These are phyloP conservation scores for Fomes fomentarius DNA, from an alignment of 1,284 basidiomycete genomes.

Conservation along the genomic window DNA sequence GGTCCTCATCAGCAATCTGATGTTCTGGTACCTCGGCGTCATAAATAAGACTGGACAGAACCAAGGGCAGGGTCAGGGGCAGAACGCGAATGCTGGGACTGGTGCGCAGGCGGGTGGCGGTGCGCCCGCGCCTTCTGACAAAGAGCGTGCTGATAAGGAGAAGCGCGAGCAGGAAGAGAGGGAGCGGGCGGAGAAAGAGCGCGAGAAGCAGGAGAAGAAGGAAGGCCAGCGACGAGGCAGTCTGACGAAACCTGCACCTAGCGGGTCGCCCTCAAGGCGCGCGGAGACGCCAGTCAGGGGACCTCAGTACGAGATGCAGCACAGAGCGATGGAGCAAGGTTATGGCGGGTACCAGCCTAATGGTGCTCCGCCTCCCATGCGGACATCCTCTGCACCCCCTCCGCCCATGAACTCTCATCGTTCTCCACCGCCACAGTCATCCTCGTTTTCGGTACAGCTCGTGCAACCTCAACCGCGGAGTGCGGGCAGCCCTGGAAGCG, in stretches of 20 bases:
- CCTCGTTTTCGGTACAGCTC: conserved; percentile 31
- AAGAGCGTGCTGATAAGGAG: conserved; percentile 48
- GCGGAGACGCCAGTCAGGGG: conserved; percentile 88
- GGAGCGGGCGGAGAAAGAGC: conserved; percentile 48
- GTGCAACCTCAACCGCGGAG: conserved; percentile 38
- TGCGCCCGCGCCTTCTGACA: conserved; percentile 35
- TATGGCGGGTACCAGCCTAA: conserved; percentile 42
- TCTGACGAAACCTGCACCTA: conserved; percentile 52
- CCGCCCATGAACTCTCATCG: conserved; percentile 17
- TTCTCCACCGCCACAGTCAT: conserved; percentile 20
- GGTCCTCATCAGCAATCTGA: conserved; percentile 97
- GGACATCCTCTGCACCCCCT: conserved; percentile 31
- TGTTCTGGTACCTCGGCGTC: conserved; percentile 99
- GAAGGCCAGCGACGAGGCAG: conserved; percentile 47
- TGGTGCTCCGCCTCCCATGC: conserved; percentile 12
- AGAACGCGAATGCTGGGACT: conserved; percentile 11
- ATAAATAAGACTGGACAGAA: conserved; percentile 81
- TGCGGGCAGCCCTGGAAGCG: conserved; percentile 24
- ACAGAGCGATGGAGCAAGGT: conserved; percentile 89
- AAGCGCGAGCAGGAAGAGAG: conserved; percentile 48
- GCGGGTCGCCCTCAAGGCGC: conserved; percentile 62
- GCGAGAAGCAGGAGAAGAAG: conserved; percentile 48
- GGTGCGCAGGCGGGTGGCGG: background rate
- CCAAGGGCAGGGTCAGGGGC: conserved; percentile 33
- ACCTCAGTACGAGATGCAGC: conserved; percentile 93